Evolutionary conservation across 139 green algal genomes (phyloP), one percentile per base, ranked within the genome.

Genomic region (Chlamydomonas schloesseri): DNA sequence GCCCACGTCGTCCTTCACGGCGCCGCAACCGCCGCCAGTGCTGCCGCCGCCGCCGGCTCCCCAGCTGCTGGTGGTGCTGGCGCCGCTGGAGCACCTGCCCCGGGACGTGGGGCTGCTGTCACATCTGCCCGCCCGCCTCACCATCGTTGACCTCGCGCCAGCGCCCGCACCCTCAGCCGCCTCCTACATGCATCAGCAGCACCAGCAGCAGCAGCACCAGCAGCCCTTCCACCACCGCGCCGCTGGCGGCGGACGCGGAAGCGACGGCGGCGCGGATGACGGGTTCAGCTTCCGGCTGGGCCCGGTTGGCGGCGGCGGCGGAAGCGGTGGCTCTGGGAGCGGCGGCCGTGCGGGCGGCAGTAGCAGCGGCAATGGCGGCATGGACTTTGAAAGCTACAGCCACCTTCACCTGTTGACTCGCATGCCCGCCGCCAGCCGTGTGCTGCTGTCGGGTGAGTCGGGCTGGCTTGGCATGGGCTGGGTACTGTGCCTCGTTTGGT

Each of bases 391-490:
- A 15, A 9, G 36, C 37, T 57, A 58, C 37, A 26, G 46, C 46
- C 24, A 55, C 47, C 67, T 76, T 67, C 65, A 85, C 47, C 67
- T 76, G 67, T 67, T 85, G 33, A 58, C 21, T 13, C 65, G 67
- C 10, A 55, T 85, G 65, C 79, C 65, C 6, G 79, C 79, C 6
- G 47, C 21, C 4, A 53, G 47, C 31, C 31, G 79, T 21, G 79
- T 85, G 67, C 31, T 85, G 31, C 79, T 85, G 67, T 85, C 79
- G 28, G 79, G 79, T 85, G 37, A 55, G 70, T 17, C 5, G 68
- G 15, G 62, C 55, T n/a, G n/a, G n/a, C n/a, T n/a, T n/a, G n/a
- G n/a, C n/a, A n/a, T n/a, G n/a, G n/a, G n/a, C n/a, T n/a, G n/a
- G n/a, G n/a, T n/a, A n/a, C n/a, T n/a, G n/a, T n/a, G n/a, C n/a